phyloP scores from a whole-genome alignment of 805 yeast genomes.

The Hanseniaspora pseudoguilliermondii region DNA sequence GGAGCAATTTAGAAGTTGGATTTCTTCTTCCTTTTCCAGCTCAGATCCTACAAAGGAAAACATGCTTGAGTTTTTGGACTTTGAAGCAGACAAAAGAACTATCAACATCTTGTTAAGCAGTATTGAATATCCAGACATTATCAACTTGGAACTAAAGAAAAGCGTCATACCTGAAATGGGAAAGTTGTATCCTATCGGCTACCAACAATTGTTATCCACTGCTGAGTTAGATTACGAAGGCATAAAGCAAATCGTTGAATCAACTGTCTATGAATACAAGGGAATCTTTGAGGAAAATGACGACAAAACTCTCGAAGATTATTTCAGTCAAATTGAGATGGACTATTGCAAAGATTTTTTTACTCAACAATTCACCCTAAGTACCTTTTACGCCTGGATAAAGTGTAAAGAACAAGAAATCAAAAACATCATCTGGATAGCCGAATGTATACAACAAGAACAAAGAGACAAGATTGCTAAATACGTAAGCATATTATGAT shows the following conservation, averaged over 20 bases:
- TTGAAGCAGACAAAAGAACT: constrained; percentile 92
- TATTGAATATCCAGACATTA: constrained; percentile 31
- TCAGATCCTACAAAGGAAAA: constrained; percentile 62
- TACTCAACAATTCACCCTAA: constrained; percentile 87
- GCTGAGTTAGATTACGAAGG: constrained; percentile 74
- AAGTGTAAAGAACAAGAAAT: constrained; percentile 93
- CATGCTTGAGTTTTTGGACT: constrained; percentile 63
- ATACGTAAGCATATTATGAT: constrained; percentile 72
- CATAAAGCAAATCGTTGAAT: constrained; percentile 49
- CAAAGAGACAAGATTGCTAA: constrained; percentile 88
- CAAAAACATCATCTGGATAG: constrained; percentile 97
- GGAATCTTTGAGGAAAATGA: constrained; percentile 35
- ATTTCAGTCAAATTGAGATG: constrained; percentile 87
- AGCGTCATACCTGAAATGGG: constrained; percentile 79
- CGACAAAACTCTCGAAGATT: constrained; percentile 67
- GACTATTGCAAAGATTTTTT: constrained; percentile 81
- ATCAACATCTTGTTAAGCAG: constrained; percentile 88
- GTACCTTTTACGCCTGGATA: constrained; percentile 93
- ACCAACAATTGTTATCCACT: constrained; percentile 46
- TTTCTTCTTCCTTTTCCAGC: constrained; percentile 42
- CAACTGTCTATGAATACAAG: constrained; percentile 49
- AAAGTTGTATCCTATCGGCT: constrained; percentile 55
- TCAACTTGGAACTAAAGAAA: constrained; percentile 58
- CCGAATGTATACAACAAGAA: constrained; percentile 97
- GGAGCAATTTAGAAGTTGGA: constrained; percentile 69